Percentiles rank a stretch among this genome's conserved stretches.
phyloP scores from a whole-genome alignment of 768 basidiomycete genomes.

The Clitopilus hobsonii region DNA sequence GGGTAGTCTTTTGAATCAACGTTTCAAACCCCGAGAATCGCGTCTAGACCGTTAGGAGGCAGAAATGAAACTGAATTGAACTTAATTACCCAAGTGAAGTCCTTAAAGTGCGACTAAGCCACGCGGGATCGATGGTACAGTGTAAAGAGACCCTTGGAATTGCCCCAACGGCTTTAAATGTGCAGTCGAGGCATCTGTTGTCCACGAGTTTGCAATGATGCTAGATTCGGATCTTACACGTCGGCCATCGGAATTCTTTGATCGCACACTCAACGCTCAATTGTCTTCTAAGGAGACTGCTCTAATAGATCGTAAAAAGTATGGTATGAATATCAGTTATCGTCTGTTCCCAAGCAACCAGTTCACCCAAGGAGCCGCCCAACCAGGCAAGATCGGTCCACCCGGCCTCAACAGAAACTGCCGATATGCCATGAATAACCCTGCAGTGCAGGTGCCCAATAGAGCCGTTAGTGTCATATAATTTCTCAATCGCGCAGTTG shows the following conservation, averaged over 20 bases:
- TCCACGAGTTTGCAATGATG: conserved; percentile 25
- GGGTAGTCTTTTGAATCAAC: background rate
- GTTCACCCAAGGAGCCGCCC: conserved; percentile 57
- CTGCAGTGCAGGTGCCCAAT: conserved; percentile 71
- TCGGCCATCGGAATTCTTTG: conserved; percentile 25
- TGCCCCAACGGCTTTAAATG: conserved; percentile 15
- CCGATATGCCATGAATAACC: conserved; percentile 65
- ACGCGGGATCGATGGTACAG: conserved; percentile 20
- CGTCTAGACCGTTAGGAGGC: background rate
- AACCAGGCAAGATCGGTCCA: conserved; percentile 42
- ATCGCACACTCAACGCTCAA: conserved; percentile 9
- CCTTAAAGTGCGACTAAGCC: background rate
- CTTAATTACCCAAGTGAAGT: background rate
- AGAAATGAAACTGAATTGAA: background rate
- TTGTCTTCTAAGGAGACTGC: background rate
- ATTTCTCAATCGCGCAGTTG: conserved; percentile 62
- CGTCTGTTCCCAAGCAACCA: conserved; percentile 63
- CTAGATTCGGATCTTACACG: conserved; percentile 43
- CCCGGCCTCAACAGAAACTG: conserved; percentile 63
- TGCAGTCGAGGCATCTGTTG: conserved; percentile 9
- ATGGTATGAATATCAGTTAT: conserved; percentile 24
- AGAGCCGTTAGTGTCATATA: conserved; percentile 72
- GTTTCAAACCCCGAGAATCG: background rate
- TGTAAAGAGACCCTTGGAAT: conserved; percentile 8
- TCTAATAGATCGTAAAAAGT: conserved; percentile 8